These are phyloP conservation scores for Epicoccum nigrum DNA, from an alignment of 2,329 filamentous ascomycete species.

Conservation along the genomic window DNA sequence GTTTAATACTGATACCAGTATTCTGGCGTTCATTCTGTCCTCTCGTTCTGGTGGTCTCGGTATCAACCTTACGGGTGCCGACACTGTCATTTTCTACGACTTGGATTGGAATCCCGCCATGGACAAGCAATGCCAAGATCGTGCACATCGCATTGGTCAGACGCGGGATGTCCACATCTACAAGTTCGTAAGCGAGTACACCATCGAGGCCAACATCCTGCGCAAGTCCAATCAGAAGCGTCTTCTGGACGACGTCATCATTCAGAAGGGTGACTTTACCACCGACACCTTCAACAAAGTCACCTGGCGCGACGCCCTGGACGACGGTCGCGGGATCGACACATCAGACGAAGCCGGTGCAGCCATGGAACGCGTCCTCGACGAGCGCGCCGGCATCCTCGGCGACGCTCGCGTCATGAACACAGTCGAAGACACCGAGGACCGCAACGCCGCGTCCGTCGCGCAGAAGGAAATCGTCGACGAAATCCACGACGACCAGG, in stretches of 20 bases:
- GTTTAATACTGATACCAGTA: constrained; percentile 93
- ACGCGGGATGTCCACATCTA: constrained; percentile 98
- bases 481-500: constrained; percentile 53
- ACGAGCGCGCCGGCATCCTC: constrained; percentile 65
- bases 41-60: constrained; percentile 92
- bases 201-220: constrained; percentile 96
- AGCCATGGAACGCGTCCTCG: constrained; percentile 86
- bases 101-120: constrained; percentile 99
- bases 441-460: constrained; percentile 83
- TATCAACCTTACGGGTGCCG: constrained; percentile 94
- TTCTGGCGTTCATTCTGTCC: constrained; percentile 93
- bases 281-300: constrained; percentile 92
- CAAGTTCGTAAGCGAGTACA: constrained; percentile 66
- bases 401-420: constrained; percentile 72
- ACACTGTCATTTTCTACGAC: constrained; percentile 98
- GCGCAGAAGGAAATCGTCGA: constrained; percentile 87
- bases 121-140: constrained; percentile 99
- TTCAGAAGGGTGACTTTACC: constrained; percentile 97
- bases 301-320: constrained; percentile 70
- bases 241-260: constrained; percentile 96
- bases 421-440: constrained; percentile 89
- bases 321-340: constrained; percentile 51
- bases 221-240: constrained; percentile 97
- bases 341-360: constrained; percentile 71
- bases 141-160: constrained; percentile 95